Base-by-base conservation (phyloP, 805 yeast genomes). In the Saccharomycopsis vini region DNA sequence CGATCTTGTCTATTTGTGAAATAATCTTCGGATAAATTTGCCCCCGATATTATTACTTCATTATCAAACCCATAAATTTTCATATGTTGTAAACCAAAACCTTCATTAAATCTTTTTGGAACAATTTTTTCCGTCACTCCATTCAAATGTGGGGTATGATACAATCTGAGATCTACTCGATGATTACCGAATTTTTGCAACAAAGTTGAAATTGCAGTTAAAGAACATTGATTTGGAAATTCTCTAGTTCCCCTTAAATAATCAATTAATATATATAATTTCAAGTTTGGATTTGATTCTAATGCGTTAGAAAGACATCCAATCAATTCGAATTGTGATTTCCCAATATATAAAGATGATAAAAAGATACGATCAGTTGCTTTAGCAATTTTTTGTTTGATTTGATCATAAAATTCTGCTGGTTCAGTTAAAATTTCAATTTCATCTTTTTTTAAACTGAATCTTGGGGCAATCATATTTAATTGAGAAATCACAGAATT, bases 1-100 rank as follows among this genome's bases (percentile, higher is more conserved):
- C 98, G 68, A 61, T 92, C 98, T 60, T 92, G 98, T 51, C 98
- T 76, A 61, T 90, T 81, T 3, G 95, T 84, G 62, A 92, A 92
- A 61, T 92, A 92, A 62, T 92, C 98, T 30, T 74, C 68, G 0
- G 96, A 86, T 39, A 92, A 68, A 56, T 92, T 92, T 2, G 98
- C 98, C 5, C 97, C 98, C 15, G 84, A 75, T 26, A 92, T 68
- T 16, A 92, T 73, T 34, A 92, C 77, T 57, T 89, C 95, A 55
- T 87, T 77, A 60, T 92, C 98, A 55, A 89, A 79, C 1, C 98
- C 98, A 60, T 92, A 92, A 23, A 92, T 72, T 60, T 92, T 92
- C 97, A 92, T 92, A 58, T 92, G 98, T 61, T 92, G 98, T 41
- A 92, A 70, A 0, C 98, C 98, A 53, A 73, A 69, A 3, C 94